These are phyloP conservation scores for Fusarium chuoi DNA, from an alignment of 2,329 filamentous ascomycete genomes.

Conservation along the genomic window DNA sequence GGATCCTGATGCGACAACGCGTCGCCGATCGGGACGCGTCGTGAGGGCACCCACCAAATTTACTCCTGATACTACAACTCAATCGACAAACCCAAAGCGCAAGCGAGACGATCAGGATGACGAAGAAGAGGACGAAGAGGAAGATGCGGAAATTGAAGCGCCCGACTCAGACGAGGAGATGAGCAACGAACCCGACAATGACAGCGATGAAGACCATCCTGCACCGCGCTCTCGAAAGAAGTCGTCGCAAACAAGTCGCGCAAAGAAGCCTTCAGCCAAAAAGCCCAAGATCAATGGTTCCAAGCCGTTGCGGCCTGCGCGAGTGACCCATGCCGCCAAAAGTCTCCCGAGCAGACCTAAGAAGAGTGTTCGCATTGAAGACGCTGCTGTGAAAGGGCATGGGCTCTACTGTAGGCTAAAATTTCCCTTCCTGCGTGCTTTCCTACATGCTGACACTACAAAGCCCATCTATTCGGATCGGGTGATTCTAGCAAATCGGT, in stretches of 20 bases:
- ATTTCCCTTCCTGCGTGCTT: neutral
- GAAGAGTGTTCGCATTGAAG: slow-evolving; percentile 62
- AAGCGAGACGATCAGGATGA: slow-evolving; percentile 64
- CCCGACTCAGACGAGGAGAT: slow-evolving; percentile 58
- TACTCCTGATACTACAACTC: slow-evolving; percentile 58
- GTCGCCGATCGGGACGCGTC: slow-evolving; percentile 77
- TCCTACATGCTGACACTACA: slow-evolving; percentile 33
- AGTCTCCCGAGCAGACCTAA: slow-evolving; percentile 65
- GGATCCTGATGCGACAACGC: slow-evolving; percentile 61
- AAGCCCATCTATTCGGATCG: slow-evolving; percentile 72
- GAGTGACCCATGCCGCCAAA: slow-evolving; percentile 48
- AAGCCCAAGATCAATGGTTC: slow-evolving; percentile 72
- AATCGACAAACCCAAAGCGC: slow-evolving; percentile 63
- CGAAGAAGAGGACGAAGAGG: slow-evolving; percentile 45
- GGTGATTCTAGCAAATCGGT: slow-evolving; percentile 66
- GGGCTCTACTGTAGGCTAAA: slow-evolving; percentile 63
- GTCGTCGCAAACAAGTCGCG: slow-evolving; percentile 56
- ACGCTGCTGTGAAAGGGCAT: slow-evolving; percentile 61
- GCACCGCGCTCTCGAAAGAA: slow-evolving; percentile 52
- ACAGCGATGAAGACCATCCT: slow-evolving; percentile 57
- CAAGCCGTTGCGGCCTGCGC: slow-evolving; percentile 50
- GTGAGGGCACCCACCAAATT: slow-evolving; percentile 70
- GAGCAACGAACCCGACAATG: slow-evolving; percentile 58
- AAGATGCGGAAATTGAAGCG: slow-evolving; percentile 60
- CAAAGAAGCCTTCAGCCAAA: slow-evolving; percentile 69